phyloP scores from a whole-genome alignment of 805 yeast species.

The Kluyveromyces aestuarii region DNA sequence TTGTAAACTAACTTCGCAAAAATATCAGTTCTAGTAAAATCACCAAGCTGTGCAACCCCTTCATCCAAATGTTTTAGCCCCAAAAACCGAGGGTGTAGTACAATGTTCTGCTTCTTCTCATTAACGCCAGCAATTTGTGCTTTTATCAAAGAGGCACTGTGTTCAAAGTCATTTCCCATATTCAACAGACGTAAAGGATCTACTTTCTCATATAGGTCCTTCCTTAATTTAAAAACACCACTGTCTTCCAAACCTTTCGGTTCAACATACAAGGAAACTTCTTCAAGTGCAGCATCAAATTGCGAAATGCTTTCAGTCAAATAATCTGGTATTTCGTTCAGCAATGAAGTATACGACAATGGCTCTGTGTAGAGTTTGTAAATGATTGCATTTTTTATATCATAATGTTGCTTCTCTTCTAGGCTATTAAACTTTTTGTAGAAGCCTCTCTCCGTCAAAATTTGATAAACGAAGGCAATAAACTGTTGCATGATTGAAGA shows the following conservation, averaged over 20 bases:
- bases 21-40: conserved; percentile 39
- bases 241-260: conserved; percentile 60
- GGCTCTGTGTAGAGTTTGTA: conserved; percentile 46
- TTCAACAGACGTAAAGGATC: conserved; percentile 49
- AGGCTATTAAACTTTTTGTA: conserved; percentile 36
- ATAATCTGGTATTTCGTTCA: conserved; percentile 27
- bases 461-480: conserved; percentile 55
- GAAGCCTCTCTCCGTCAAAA: conserved; percentile 61
- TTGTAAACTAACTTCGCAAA: conserved; percentile 53
- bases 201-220: conserved; percentile 33
- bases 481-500: conserved; percentile 72
- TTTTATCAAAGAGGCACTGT: conserved; percentile 39
- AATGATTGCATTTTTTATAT: conserved; percentile 36
- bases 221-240: conserved; percentile 57
- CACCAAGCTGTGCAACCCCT: conserved; percentile 37
- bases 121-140: conserved; percentile 35
- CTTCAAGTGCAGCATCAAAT: conserved; percentile 44
- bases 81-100: conserved; percentile 40
- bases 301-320: conserved; percentile 29
- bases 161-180: conserved; percentile 43
- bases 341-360: conserved; percentile 42
- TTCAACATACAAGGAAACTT: conserved; percentile 50
- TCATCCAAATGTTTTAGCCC: conserved; percentile 19
- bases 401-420: conserved; percentile 23
- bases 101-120: conserved; percentile 33